Conservation (phyloP, 2,329 filamentous ascomycete genomes). For the Cryphonectria parasitica region DNA sequence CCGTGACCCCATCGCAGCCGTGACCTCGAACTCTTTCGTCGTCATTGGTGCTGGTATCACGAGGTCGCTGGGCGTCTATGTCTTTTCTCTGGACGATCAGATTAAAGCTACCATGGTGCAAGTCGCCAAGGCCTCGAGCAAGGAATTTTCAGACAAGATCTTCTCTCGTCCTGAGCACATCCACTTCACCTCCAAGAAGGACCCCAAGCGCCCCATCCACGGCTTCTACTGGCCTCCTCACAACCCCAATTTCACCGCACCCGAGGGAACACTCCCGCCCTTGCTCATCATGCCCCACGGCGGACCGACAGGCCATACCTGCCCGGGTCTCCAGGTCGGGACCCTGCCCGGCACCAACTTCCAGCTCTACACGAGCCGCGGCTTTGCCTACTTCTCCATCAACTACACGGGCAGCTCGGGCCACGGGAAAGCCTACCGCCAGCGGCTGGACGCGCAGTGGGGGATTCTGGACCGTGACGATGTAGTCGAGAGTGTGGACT, state of each 20-base stretch:
- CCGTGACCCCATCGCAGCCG: conserved; percentile 39
- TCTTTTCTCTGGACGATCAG: conserved; percentile 35
- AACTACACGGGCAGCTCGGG: conserved; percentile 59
- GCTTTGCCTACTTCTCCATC: conserved; percentile 54
- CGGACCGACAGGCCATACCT: conserved; percentile 51
- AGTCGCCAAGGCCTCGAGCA: conserved; percentile 39
- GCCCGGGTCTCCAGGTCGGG: conserved; percentile 47
- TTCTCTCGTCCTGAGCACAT: conserved; percentile 45
- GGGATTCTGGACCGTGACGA: conserved; percentile 56
- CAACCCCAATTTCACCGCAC: conserved; percentile 48
- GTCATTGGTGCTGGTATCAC: conserved; percentile 41
- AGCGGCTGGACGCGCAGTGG: conserved; percentile 53
- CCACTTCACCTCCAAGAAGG: conserved; percentile 34
- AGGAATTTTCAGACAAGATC: conserved; percentile 35
- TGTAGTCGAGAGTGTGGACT: conserved; percentile 49
- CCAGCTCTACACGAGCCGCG: conserved; percentile 59
- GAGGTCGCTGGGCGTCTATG: conserved; percentile 40
- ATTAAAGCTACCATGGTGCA: conserved; percentile 31
- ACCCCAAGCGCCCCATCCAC: conserved; percentile 41
- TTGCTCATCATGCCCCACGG: conserved; percentile 56
- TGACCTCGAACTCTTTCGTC: conserved; percentile 42
- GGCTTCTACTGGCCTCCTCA: conserved; percentile 55
- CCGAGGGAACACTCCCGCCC: conserved; percentile 47
- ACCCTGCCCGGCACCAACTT: conserved; percentile 33
- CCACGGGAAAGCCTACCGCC: conserved; percentile 54